phyloP scores from a whole-genome alignment of 768 basidiomycete species.

The Leccinum sublutescens region DNA sequence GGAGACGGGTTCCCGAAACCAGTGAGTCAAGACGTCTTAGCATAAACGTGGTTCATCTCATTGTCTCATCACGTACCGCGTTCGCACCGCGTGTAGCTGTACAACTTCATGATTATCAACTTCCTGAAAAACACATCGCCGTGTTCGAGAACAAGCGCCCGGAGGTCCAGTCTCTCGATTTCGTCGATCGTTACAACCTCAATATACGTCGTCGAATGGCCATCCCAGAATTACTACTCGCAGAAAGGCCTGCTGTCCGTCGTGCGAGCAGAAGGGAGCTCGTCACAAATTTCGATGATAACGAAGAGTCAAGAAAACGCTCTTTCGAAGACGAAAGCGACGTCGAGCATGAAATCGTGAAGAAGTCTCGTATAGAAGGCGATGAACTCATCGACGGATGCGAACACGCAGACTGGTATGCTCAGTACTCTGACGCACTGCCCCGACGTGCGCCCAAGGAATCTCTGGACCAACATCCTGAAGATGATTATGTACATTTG shows the following conservation, averaged over 20 bases:
- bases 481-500: slow-evolving; percentile 38
- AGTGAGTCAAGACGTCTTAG: slow-evolving; percentile 36
- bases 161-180: slow-evolving; percentile 26
- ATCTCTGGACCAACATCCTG: slow-evolving; percentile 42
- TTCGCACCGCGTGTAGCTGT: slow-evolving; percentile 24
- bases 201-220: slow-evolving; percentile 15
- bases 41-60: slow-evolving; percentile 23
- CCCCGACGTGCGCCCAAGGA: slow-evolving; percentile 51
- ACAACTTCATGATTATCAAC: slow-evolving; percentile 20
- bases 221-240: slow-evolving; percentile 8
- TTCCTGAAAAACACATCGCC: slow-evolving; percentile 13
- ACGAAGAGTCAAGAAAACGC: slow-evolving; percentile 41
- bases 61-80: slow-evolving; percentile 24
- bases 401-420: slow-evolving; percentile 45
- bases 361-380: slow-evolving; percentile 54
- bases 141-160: slow-evolving; percentile 18
- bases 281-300: slow-evolving; percentile 20
- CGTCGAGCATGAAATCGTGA: slow-evolving; percentile 41
- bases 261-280: slow-evolving; percentile 34
- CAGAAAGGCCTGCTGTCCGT: slow-evolving; percentile 25
- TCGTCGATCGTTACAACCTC: slow-evolving; percentile 40
- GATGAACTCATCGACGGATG: slow-evolving; percentile 48
- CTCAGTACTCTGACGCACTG: slow-evolving; percentile 22
- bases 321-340: slow-evolving; percentile 45
- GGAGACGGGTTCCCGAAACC: slow-evolving; percentile 46